Evolutionary conservation across 2,329 filamentous ascomycete species (phyloP), one percentile per base, ranked within the genome.

Genomic region (Geosmithia putterillii): DNA sequence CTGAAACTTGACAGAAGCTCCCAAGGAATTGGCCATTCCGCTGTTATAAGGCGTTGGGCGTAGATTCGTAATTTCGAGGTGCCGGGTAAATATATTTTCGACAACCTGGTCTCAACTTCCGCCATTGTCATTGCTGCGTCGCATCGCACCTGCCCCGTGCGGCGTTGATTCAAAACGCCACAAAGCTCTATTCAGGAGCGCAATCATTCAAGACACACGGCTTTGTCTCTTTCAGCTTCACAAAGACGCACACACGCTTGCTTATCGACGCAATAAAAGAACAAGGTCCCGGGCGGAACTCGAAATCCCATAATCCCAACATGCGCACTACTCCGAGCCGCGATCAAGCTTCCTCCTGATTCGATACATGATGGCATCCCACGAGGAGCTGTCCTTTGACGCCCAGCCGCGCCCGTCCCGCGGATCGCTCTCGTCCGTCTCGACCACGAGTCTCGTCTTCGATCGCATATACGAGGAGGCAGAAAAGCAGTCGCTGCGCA

Each of bases 391-490:
- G 19, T 42, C 52, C 15, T 21, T 47, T 22, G 48, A 50, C 15
- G 38, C 40, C 47, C 46, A 47, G 15, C 32, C 28, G 10, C 37
- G 39, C 22, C 28, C 59, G 46, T 77, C 75, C 43, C 63, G 63
- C 54, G 73, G 73, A 48, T 86, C 85, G 3, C 60, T 76, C 39
- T 86, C 83, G n/a, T 83, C 82, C 36, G 80, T 79, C n/a, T 92
- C 86, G 28, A 90, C 86, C 10, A 88, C 83, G 4, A 90, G 86
- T 52, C 70, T 92, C 14, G 77, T 92, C 43, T 85, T 92, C 57
- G 85, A 92, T 51, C 78, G 82, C 48, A 73, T 90, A 50, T 73
- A 76, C 53, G 80, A 85, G 56, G 57, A 69, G 58, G 55, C 51
- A 45, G 60, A 65, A 45, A 62, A 63, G 52, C 51, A 55, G 17